Evolutionary conservation across 208 protist genomes (phyloP).

Genomic region (Leishmania mexicana): DNA sequence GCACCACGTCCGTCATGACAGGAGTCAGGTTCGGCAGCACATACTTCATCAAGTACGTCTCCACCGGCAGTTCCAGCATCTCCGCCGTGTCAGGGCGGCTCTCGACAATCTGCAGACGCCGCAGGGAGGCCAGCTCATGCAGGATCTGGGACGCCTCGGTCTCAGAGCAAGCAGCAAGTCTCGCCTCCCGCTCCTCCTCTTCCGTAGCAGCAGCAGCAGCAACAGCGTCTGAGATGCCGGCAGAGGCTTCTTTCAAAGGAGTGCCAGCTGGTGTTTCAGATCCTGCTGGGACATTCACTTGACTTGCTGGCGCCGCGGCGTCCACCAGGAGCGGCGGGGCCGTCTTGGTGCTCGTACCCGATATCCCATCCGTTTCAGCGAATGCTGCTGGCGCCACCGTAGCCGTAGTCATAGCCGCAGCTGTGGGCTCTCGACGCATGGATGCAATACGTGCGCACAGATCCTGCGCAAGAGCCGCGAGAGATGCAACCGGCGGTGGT

Average conservation of each 20-base stretch:
- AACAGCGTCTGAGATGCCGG: not conserved
- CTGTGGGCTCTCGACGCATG: not conserved
- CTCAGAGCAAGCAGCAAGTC: slow-evolving; percentile 26
- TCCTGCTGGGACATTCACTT: not conserved
- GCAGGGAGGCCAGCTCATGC: slow-evolving; percentile 48
- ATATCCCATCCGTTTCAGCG: not conserved
- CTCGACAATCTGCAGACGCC: slow-evolving; percentile 72
- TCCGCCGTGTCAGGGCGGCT: slow-evolving; percentile 19
- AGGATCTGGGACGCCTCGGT: slow-evolving; percentile 33
- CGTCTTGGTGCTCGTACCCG: not conserved
- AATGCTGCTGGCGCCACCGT: not conserved
- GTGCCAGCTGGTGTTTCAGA: not conserved
- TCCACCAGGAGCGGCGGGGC: not conserved
- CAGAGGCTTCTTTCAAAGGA: not conserved
- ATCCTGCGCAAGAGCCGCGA: not conserved
- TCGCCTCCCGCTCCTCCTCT: slow-evolving; percentile 13
- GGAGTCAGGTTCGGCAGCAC: slow-evolving; percentile 93
- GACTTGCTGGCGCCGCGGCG: not conserved
- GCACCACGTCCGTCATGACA: slow-evolving; percentile 87
- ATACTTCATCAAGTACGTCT: slow-evolving; percentile 93
- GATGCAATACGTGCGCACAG: slow-evolving; percentile 1
- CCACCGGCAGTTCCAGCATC: slow-evolving; percentile 57
- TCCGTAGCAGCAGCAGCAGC: slow-evolving; percentile 23
- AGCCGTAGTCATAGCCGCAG: not conserved
- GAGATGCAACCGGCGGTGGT: not conserved